Evolutionary conservation across 2,329 filamentous ascomycete genomes (phyloP), one percentile per base, ranked within the genome.

Genomic region (Ophiostoma himal-ulmi): DNA sequence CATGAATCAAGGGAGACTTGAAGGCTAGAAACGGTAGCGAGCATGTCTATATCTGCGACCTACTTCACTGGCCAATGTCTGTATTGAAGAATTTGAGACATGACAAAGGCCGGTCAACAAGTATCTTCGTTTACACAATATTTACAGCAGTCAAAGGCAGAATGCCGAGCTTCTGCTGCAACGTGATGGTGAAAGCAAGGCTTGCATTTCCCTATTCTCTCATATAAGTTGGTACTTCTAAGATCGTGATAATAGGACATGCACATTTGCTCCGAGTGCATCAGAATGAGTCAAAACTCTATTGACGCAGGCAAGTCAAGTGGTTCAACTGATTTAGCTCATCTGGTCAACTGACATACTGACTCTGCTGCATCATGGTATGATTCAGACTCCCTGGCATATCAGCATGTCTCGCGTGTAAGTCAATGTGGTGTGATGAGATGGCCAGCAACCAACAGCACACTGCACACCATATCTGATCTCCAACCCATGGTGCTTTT

Each of bases 361-460:
- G 17, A 20, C 20, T 4, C 44, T 20, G 17, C 20, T 20, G 5
- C 37, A 39, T 39, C 10, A 11, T 11, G 37, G 37, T 8, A 5
- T 48, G n/a, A 26, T 57, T 57, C n/a, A 57, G 52, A 57, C 52
- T 57, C 52, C 52, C 52, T 57, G 4, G 52, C 52, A 57, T 22
- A 11, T 22, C 48, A 48, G 48, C n/a, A 13, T 57, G 52, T 26
- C 48, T 54, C 52, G n/a, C 14, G 52, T 57, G 52, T 57, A 26
- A 57, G 52, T 57, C 52, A 57, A 57, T 22, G 52, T 57, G n/a
- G 52, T 57, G 52, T 57, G 52, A 57, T 26, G 52, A 57, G 52
- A 57, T 22, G 52, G 13, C 48, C 48, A 57, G 3, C 48, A 54
- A 22, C 48, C 20, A 26, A 54, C 39, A 13, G 39, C n/a, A 54